Evolutionary conservation across 805 yeast genomes (phyloP).

Genomic region (Kluyveromyces lactis): DNA sequence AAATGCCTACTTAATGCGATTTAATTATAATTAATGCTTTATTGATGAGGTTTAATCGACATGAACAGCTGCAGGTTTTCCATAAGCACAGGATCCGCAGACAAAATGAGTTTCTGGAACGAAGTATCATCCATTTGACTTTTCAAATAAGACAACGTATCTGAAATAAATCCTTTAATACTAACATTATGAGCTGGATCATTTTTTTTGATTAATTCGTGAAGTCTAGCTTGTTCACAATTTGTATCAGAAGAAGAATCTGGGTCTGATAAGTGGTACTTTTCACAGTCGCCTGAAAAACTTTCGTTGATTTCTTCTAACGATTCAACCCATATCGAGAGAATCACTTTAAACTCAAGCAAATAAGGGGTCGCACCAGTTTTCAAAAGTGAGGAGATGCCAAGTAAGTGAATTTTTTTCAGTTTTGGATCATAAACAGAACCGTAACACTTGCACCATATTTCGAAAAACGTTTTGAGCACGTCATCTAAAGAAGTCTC

Average conservation of each 20-base stretch:
- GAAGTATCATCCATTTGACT: conserved; percentile 17
- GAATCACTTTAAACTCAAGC: conserved; percentile 28
- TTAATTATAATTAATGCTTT: no score
- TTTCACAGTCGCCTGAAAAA: conserved; percentile 45
- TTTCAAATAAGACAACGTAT: conserved; percentile 22
- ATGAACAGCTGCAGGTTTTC: conserved; percentile 24
- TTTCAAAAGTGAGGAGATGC: conserved; percentile 44
- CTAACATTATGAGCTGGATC: conserved; percentile 52
- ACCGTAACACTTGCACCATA: conserved; percentile 39
- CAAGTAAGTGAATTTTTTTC: conserved; percentile 60
- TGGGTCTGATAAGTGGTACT: conserved; percentile 39
- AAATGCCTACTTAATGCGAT: no score
- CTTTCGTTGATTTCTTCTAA: conserved; percentile 71
- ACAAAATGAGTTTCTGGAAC: conserved; percentile 17
- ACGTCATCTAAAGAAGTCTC: conserved; percentile 23
- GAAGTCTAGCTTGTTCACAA: conserved; percentile 38
- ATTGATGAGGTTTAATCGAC: conserved; percentile 9
- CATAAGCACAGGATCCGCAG: conserved; percentile 15
- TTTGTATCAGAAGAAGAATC: conserved; percentile 30
- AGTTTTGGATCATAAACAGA: conserved; percentile 68
- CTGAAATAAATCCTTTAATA: conserved; percentile 37
- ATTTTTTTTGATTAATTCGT: conserved; percentile 26
- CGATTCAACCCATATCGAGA: conserved; percentile 40
- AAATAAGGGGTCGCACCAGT: conserved; percentile 28
- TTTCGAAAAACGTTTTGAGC: conserved; percentile 24